Evolutionary conservation across 345 rosid species (phyloP).

Genomic region (Eucalyptus albens): DNA sequence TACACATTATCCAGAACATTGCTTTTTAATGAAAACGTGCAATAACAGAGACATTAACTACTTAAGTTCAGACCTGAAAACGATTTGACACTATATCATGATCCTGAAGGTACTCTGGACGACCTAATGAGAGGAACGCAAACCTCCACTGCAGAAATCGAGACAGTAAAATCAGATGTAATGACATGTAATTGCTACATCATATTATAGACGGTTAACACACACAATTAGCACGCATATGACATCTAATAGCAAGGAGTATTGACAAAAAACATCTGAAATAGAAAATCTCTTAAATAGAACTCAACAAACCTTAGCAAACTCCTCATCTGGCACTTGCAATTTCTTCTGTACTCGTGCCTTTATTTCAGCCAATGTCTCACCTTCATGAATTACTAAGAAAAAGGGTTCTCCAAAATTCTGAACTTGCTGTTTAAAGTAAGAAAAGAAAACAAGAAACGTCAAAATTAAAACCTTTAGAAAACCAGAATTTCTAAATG

Average conservation of each 20-base stretch:
- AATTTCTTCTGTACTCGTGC: slow-evolving; percentile 80
- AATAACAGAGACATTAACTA: not conserved
- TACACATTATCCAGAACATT: not conserved
- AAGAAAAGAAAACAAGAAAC: not conserved
- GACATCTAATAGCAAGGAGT: not conserved
- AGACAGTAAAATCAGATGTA: not conserved
- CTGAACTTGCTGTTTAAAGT: slow-evolving; percentile 57
- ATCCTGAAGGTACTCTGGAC: slow-evolving; percentile 87
- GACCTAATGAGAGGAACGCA: slow-evolving; percentile 82
- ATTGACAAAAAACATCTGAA: not conserved
- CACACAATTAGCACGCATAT: not conserved
- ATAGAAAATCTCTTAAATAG: not conserved
- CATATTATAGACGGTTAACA: not conserved
- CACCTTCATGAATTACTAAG: slow-evolving; percentile 89
- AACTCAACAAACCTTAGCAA: slow-evolving; percentile 56
- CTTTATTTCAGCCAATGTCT: slow-evolving; percentile 75
- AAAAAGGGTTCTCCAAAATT: slow-evolving; percentile 98
- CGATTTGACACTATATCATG: slow-evolving; percentile 64
- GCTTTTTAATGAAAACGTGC: not conserved
- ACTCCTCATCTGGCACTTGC: slow-evolving; percentile 90
- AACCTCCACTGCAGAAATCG: slow-evolving; percentile 71
- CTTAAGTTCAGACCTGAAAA: slow-evolving; percentile 51
- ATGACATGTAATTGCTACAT: not conserved
- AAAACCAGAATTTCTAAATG: not conserved
- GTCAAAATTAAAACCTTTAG: not conserved